Evolutionary conservation across 345 rosid genomes (phyloP), one percentile per base, ranked within the genome.

Genomic region (Dipteronia sinensis): DNA sequence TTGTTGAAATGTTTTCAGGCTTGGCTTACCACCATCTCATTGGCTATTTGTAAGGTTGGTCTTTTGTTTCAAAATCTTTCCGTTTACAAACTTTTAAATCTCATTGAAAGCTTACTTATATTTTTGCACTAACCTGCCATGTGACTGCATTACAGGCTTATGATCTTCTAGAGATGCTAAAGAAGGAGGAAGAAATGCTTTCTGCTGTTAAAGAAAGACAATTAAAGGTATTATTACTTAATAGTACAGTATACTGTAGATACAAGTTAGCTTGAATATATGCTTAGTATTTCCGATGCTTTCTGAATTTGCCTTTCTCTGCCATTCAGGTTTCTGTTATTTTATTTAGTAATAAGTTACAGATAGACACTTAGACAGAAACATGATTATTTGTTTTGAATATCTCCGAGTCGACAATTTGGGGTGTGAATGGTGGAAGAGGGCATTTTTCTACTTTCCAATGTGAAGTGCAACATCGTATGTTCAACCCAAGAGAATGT

Each of bases 161-260:
- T 78, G 98, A 94, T 87, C 86, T 93, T 78, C 80, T 94, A 44
- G 98, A 97, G 85, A 89, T 94, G 93, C 84, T 97, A 55, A 91
- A 88, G 83, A 90, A 80, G 76, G 99, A 97, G 84, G 97, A 90
- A 75, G 98, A 89, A 76, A 89, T 97, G 98, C 97, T 97, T 80
- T 81, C 90, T 72, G 94, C 92, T 61, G 85, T 94, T 5, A 90
- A 89, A 86, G 98, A 97, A 79, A 84, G 78, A 74, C 88, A 90
- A 71, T 70, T 84, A 56, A 93, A 90, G 98, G 98, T 93, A 83
- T 42, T 34, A 34, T 34, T 34, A 34, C 6, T 34, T 89, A 82
- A 34, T 72, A n/a, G 22, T 70, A 4, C 65, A 15, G 17, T 5
- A 61, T 59, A 6, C 65, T 10, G n/a, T 5, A 61, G 59, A 80